Percentiles rank a stretch among this genome's conserved stretches.
Conservation (phyloP, 2,329 filamentous ascomycete species). For the Fonsecaea erecta region DNA sequence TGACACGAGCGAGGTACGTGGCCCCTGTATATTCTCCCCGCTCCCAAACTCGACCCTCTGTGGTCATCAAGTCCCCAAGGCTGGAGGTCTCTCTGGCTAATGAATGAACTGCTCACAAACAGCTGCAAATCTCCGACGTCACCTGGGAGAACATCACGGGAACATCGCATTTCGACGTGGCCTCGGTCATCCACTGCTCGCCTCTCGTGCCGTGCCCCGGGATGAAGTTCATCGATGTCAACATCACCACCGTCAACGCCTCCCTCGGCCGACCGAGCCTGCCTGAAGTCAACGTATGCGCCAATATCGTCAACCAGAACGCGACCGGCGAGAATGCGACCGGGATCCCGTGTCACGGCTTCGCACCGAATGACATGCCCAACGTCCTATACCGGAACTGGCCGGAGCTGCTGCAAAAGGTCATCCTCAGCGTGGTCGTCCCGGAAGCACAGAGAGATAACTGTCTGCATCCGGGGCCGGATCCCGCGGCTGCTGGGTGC, state of each 20-base stretch:
- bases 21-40: background rate
- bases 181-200: slow-evolving; percentile 53
- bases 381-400: slow-evolving; percentile 22
- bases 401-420: slow-evolving; percentile 14
- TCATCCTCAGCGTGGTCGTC: slow-evolving; percentile 15
- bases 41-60: background rate
- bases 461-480: slow-evolving; percentile 16
- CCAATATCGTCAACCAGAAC: slow-evolving; percentile 44
- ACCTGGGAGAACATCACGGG: slow-evolving; percentile 55
- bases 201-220: slow-evolving; percentile 51
- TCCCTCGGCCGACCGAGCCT: slow-evolving; percentile 41
- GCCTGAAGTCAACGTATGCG: slow-evolving; percentile 50
- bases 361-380: slow-evolving; percentile 37
- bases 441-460: slow-evolving; percentile 18
- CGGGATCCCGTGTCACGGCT: slow-evolving; percentile 38
- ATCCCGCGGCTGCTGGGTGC: slow-evolving; percentile 16
- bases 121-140: slow-evolving; percentile 50
- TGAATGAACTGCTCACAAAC: too few species aligned
- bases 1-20: slow-evolving; percentile 46
- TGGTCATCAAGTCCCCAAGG: background rate
- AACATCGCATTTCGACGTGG: slow-evolving; percentile 56
- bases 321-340: slow-evolving; percentile 24
- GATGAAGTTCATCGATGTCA: slow-evolving; percentile 53
- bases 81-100: background rate
- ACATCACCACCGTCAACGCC: slow-evolving; percentile 51